Base-by-base conservation (phyloP, 2,329 filamentous ascomycete species). In the Phaeosphaeriaceae sp. region DNA sequence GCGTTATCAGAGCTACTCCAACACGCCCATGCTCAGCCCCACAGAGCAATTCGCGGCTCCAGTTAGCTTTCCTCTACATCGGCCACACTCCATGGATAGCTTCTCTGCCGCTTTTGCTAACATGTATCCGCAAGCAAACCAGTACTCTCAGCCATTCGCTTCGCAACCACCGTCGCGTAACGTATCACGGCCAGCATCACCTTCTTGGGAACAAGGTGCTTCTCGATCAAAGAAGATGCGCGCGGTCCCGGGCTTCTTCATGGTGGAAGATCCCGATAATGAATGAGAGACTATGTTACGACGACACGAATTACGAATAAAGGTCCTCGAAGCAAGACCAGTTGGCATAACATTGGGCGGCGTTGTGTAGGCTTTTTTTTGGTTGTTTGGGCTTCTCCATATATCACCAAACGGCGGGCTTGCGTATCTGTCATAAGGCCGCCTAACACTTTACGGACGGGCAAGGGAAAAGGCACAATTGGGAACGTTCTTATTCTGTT, bases 161-260 rank as follows among this genome's bases (percentile, higher is more conserved):
- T 69, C 66, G 4, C 64, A 65, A 16, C 64, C 66, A 7, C 58
- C 51, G 13, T 68, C 66, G n/a, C 52, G 58, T 12, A 52, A 52
- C 29, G 50, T 56, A 6, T 61, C 58, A 35, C 50, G 66, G 21
- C 64, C 66, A 33, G 63, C 64, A 11, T 69, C 66, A 11, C 66
- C 66, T 16, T 59, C 60, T 2, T 69, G 64, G 64, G 63, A 67
- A 9, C 61, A 67, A 44, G 63, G 62, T 15, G 32, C 55, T 23
- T 48, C 49, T 17, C 54, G 54, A 6, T 46, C 47, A 4, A 65
- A 64, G 46, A 65, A 64, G 47, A 64, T 64, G 54, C 56, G 50
- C 20, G 43, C 48, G 15, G 52, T 50, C 13, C 50, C 50, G 13
- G 49, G 51, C n/a, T 61, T 61, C 53, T 56, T 58, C 50, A 43